Evolutionary conservation across 495 filamentous ascomycete species (phyloP), one percentile per base, ranked within the genome.

Genomic region (Penicillium lagena): DNA sequence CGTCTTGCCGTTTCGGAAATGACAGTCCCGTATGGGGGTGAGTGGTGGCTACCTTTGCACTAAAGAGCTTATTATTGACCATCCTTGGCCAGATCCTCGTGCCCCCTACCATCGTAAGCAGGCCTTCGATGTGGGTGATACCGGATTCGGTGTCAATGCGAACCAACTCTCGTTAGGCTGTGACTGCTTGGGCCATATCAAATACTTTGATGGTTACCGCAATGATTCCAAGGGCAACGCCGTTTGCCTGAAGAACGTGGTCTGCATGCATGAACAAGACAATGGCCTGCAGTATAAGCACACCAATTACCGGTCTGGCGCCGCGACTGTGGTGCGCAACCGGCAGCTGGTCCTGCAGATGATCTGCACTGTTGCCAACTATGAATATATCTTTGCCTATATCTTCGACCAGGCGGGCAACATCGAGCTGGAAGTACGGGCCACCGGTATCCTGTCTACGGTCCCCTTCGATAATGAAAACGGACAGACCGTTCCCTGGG

Each of bases 371-470:
- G 77, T 89, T 27, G 80, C 82, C 29, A 90, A 90, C 63, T 90
- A 90, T 63, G 86, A 90, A 56, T 90, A 90, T 46, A 84, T 95
- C 42, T 75, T 96, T 38, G 80, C 84, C 11, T 96, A 86, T 63
- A 80, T 87, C 43, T 87, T 96, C 67, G 87, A 89, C 62, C 87
- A 89, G 46, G 86, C 89, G 0, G 90, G 82, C 7, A 88, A 90
- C 54, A 49, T 94, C 37, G 71, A 78, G 34, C 82, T 91, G 51
- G 90, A 96, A 65, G 82, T 87, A 30, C 79, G 85, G 11, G 90
- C 90, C 6, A 95, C 90, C 2, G 90, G 90, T 0, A 88, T 96
- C 47, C 71, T 96, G 13, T 88, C 82, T 36, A 93, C 89, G 0
- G 78, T 89, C 33, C 87, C 90, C 7, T 82, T 95, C 45, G 85